Evolutionary conservation across 78 protist genomes (phyloP).

Genomic region (Capsaspora owczarzaki): DNA sequence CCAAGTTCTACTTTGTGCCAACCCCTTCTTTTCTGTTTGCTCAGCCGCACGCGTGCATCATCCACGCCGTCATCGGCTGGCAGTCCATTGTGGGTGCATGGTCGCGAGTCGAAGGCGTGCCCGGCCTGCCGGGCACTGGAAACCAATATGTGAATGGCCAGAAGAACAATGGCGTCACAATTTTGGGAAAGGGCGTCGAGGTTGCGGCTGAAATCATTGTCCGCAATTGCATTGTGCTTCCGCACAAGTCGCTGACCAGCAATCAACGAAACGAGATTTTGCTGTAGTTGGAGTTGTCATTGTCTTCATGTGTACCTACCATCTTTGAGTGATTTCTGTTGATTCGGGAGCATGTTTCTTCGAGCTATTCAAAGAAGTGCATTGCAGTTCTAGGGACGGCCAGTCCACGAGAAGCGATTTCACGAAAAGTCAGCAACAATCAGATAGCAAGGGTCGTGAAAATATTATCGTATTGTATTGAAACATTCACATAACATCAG

Average conservation of each 20-base stretch:
- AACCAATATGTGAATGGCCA: neutral
- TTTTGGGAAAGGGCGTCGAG: constrained; percentile 13
- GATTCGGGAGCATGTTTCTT: no score
- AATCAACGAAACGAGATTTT: constrained; percentile 9
- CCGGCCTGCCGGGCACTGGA: neutral
- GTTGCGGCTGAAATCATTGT: constrained; percentile 5
- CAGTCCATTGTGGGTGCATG: neutral
- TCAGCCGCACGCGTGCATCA: constrained; percentile 16
- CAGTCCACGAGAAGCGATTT: no score
- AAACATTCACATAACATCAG: no score
- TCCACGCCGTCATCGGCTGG: constrained; percentile 23
- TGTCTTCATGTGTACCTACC: no score
- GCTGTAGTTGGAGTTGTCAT: no score
- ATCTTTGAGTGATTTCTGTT: no score
- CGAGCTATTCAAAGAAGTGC: no score
- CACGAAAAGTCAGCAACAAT: no score
- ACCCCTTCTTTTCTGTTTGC: neutral
- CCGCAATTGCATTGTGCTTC: constrained; percentile 17
- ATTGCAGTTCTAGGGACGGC: no score
- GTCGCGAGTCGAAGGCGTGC: constrained; percentile 24
- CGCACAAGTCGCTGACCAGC: neutral
- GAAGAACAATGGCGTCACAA: neutral
- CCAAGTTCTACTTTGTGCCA: neutral
- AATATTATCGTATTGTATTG: no score
- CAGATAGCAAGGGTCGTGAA: no score